These are phyloP conservation scores for Metarhizium guizhouense DNA, from an alignment of 2,329 filamentous ascomycete species.

Conservation along the genomic window DNA sequence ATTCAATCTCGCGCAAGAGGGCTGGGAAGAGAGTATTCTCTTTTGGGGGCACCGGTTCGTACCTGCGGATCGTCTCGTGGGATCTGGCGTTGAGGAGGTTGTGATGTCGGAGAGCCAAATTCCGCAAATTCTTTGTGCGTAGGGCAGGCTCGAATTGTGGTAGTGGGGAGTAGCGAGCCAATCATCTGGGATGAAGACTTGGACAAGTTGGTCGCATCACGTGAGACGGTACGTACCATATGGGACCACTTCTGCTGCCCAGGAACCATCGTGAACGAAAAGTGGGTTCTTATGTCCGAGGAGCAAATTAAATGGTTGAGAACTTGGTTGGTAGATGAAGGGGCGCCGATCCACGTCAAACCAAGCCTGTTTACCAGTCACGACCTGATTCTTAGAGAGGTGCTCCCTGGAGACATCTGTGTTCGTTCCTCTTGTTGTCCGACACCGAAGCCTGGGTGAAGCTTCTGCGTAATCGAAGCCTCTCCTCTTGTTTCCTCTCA, in stretches of 20 bases:
- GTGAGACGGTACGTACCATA: conserved; percentile 12
- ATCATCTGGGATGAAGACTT: conserved; percentile 13
- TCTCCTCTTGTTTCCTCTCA: neutral
- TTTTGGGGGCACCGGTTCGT: conserved; percentile 21
- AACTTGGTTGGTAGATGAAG: conserved; percentile 11
- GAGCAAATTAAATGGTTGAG: conserved; percentile 3
- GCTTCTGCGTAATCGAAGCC: neutral
- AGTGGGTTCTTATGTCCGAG: neutral
- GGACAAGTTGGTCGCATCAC: conserved; percentile 12
- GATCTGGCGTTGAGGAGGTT: conserved; percentile 29
- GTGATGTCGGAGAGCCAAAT: conserved; percentile 27
- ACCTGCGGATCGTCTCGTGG: conserved; percentile 33
- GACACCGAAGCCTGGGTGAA: neutral
- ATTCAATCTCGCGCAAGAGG: neutral
- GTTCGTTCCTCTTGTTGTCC: neutral
- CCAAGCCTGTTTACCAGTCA: conserved; percentile 4
- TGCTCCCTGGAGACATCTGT: neutral
- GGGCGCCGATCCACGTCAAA: neutral
- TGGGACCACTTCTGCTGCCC: neutral
- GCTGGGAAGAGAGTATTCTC: neutral
- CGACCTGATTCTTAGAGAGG: neutral
- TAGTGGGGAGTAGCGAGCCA: conserved; percentile 26
- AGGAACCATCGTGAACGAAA: neutral
- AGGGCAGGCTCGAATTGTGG: conserved; percentile 29
- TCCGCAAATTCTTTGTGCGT: conserved; percentile 35